Base-by-base conservation (phyloP, 1,284 basidiomycete species). In the Trametes versicolor region DNA sequence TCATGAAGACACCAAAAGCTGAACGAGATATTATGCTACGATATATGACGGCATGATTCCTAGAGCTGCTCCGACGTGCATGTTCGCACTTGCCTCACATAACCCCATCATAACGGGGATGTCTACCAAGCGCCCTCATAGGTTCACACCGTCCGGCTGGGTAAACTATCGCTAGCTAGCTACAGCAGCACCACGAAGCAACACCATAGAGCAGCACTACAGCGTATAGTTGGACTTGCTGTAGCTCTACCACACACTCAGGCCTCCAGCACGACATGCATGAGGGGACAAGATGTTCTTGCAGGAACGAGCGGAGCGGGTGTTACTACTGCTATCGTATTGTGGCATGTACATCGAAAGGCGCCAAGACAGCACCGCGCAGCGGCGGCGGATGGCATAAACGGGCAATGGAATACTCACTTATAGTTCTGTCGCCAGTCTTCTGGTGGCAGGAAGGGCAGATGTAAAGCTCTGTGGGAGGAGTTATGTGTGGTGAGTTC, bases 401-500 rank as follows among this genome's bases (percentile, higher is more conserved):
- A 67, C 15, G 60, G 69, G 73, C 75, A 49, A 21, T 1, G 32
- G 21, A 37, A 82, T 78, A 93, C 93, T 94, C 91, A 94, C 93
- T 89, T 79, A 89, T 85, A 78, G 86, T 88, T 76, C 81, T 83
- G 71, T 83, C 83, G 69, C 89, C 88, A 65, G 90, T 91, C 68
- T 81, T 83, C 71, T 83, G 77, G 65, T 85, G 81, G 80, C 92
- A 94, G 53, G 85, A 75, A 60, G 87, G 82, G 76, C 93, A 94
- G 64, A 92, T 80, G 78, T 88, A 94, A 60, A 87, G 77, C 78
- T 83, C 92, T 94, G 68, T 3, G 21, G n/a, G n/a, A 56, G 2
- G 45, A 9, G 12, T 9, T 13, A 17, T 19, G 41, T 3, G 19
- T n/a, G 41, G 60, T 61, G 15, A 57, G 39, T 7, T 54, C 27